Conservation (phyloP, 2,329 filamentous ascomycete species). For the Cordyceps cicadae region DNA sequence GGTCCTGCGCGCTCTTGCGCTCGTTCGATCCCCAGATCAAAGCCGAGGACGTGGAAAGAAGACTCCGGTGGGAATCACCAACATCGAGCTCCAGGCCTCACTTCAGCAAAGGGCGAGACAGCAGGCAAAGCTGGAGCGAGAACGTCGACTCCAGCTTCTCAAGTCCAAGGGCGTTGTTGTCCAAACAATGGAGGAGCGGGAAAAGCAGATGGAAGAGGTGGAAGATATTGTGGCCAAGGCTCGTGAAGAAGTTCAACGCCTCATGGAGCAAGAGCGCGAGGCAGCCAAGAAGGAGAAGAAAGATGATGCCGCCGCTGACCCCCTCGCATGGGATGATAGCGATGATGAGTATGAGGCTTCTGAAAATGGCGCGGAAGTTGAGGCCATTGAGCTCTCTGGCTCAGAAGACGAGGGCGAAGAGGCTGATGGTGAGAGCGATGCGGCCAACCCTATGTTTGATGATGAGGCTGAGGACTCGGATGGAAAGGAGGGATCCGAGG, state of each 20-base stretch:
- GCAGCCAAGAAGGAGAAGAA: slow-evolving; percentile 58
- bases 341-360: slow-evolving; percentile 40
- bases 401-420: slow-evolving; percentile 27
- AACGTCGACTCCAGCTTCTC: slow-evolving; percentile 68
- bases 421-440: slow-evolving; percentile 28
- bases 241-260: slow-evolving; percentile 60
- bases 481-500: slow-evolving; percentile 17
- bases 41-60: slow-evolving; percentile 37
- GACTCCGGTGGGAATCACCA: slow-evolving; percentile 52
- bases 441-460: slow-evolving; percentile 28
- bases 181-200: slow-evolving; percentile 78
- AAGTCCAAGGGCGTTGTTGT: slow-evolving; percentile 72
- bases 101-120: slow-evolving; percentile 65
- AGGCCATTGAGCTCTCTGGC: slow-evolving; percentile 27
- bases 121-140: slow-evolving; percentile 71
- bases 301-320: slow-evolving; percentile 39
- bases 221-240: slow-evolving; percentile 86
- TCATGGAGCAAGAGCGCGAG: slow-evolving; percentile 69
- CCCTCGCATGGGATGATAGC: slow-evolving; percentile 49
- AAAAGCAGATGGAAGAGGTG: slow-evolving; percentile 70
- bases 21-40: slow-evolving; percentile 53
- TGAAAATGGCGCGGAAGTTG: slow-evolving; percentile 30
- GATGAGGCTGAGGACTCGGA: slow-evolving; percentile 28
- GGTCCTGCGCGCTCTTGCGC: slow-evolving; percentile 64
- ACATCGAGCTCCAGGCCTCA: slow-evolving; percentile 57